Conservation (phyloP, 2,329 filamentous ascomycete species). For the Sporothrix globosa region DNA sequence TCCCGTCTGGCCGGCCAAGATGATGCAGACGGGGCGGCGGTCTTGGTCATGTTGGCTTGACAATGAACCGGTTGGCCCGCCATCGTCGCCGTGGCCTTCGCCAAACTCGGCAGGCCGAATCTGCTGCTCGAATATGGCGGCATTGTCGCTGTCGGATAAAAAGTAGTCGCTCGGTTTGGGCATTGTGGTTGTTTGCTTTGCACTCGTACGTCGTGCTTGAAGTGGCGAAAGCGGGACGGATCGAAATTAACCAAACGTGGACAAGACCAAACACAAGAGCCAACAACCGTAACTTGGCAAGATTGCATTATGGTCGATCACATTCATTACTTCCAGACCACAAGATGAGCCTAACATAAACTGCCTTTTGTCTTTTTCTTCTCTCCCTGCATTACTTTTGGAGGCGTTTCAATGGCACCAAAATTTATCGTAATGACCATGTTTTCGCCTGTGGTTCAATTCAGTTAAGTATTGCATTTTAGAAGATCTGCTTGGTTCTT, state of each 20-base stretch:
- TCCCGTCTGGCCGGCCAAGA: conserved; percentile 53
- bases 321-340: too few species aligned
- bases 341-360: too few species aligned
- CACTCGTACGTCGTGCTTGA: background rate
- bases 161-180: conserved; percentile 29
- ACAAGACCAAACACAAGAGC: too few species aligned
- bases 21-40: conserved; percentile 46
- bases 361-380: too few species aligned
- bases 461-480: too few species aligned
- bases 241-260: background rate
- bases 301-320: background rate
- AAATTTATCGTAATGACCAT: too few species aligned
- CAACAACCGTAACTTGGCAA: background rate
- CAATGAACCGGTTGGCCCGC: background rate
- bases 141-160: conserved; percentile 37
- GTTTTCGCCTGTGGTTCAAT: too few species aligned
- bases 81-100: background rate
- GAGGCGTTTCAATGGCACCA: too few species aligned
- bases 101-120: conserved; percentile 37
- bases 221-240: background rate
- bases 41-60: background rate
- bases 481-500: too few species aligned
- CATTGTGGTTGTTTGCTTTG: background rate
- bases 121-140: conserved; percentile 39
- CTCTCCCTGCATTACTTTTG: too few species aligned